Base-by-base conservation (phyloP, 805 yeast genomes). In the Barnettozyma salicaria region DNA sequence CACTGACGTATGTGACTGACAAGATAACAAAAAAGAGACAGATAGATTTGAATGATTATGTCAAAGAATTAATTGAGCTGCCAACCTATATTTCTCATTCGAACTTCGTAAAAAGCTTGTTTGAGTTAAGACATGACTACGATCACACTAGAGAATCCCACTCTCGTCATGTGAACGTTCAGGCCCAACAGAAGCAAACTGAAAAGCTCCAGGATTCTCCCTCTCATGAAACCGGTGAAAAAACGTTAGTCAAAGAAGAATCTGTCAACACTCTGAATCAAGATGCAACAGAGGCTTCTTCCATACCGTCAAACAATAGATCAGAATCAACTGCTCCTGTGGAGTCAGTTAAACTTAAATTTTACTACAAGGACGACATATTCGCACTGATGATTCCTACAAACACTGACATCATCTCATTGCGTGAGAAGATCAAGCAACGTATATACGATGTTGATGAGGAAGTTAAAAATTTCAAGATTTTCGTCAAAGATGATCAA, bases 1-100 rank as follows among this genome's bases (percentile, higher is more conserved):
- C 98, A 3, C 70, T 90, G 32, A 81, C 94, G 26, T 84, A 82
- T 52, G 95, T 92, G 37, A 87, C 87, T 44, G 97, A 90, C 61
- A 63, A 76, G 12, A 74, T 76, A 26, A 72, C 81, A 1, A 60
- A 66, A 33, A 75, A 73, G 49, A 64, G 83, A 39, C 65, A 72
- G 33, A 70, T 65, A 1, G 77, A 73, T 49, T 56, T 78, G 39
- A 75, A 78, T 50, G 67, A 68, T 20, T 78, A 78, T 45, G 74
- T 78, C 11, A 64, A 67, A 27, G 74, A 72, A 27, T 60, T 90
- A 44, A 70, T 86, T 22, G 67, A 73, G 28, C 68, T 90, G 52
- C 97, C 97, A 0, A 62, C 66, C 11, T 79, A 88, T 50, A 83
- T 92, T 21, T 75, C 92, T 3, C 72, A 76, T 38, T 76, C 83